Conservation (phyloP, 257 asterid species). For the Solanum ahanhuiri region DNA sequence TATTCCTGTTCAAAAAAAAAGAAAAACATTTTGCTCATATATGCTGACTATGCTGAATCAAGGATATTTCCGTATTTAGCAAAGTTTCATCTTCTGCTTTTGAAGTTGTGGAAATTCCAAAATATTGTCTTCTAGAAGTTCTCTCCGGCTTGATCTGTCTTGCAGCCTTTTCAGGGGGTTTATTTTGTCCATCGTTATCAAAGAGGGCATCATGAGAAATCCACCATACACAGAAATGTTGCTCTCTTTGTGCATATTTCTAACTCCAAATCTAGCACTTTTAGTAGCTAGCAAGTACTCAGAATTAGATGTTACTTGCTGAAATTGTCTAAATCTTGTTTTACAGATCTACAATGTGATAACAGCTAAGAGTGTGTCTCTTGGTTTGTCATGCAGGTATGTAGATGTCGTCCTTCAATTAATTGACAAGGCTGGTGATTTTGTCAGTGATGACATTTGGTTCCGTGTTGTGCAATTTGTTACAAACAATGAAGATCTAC, state of each 20-base stretch:
- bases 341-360: neutral
- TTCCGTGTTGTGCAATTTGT: conserved; percentile 97
- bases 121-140: neutral
- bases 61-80: neutral
- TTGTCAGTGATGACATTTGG: conserved; percentile 97
- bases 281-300: neutral
- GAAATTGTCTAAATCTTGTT: neutral
- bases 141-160: neutral
- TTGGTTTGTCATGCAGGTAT: conserved; percentile 45
- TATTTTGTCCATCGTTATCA: neutral
- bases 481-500: conserved; percentile 88
- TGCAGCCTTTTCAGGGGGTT: neutral
- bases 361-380: neutral
- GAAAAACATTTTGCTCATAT: neutral
- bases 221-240: neutral
- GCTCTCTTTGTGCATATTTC: neutral
- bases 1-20: neutral
- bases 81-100: neutral
- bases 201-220: neutral
- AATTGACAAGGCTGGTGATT: conserved; percentile 98
- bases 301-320: neutral
- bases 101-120: neutral
- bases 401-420: conserved; percentile 95
- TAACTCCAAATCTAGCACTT: neutral
- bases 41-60: neutral